Conservation (phyloP, 2,329 filamentous ascomycete genomes). For the Mollisia scopiformis region DNA sequence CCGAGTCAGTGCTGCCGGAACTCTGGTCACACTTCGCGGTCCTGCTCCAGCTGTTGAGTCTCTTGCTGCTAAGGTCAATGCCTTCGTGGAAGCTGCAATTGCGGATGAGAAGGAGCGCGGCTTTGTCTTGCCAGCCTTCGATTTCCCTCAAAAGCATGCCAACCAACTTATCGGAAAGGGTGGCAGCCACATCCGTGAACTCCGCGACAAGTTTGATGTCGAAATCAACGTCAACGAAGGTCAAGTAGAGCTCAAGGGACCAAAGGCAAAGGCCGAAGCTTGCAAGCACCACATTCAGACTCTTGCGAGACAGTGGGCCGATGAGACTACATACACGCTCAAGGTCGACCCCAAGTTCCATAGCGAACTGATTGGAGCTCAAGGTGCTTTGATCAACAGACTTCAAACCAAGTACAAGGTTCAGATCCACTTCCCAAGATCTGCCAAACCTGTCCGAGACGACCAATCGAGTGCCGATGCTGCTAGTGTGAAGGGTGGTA, state of each 20-base stretch:
- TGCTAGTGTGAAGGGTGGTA: slow-evolving; percentile 59
- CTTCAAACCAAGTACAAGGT: slow-evolving; percentile 93
- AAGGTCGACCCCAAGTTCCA: slow-evolving; percentile 96
- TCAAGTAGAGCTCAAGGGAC: slow-evolving; percentile 93
- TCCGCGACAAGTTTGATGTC: slow-evolving; percentile 69
- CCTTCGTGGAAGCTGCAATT: slow-evolving; percentile 85
- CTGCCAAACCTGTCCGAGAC: slow-evolving; percentile 65
- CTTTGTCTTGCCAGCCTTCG: slow-evolving; percentile 76
- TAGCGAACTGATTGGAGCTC: slow-evolving; percentile 87
- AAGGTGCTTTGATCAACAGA: slow-evolving; percentile 86
- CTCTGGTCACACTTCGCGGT: slow-evolving; percentile 74
- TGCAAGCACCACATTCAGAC: slow-evolving; percentile 81
- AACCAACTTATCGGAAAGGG: slow-evolving; percentile 79
- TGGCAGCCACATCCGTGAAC: slow-evolving; percentile 66
- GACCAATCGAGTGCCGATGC: slow-evolving; percentile 73
- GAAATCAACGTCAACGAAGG: slow-evolving; percentile 91
- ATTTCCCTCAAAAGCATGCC: slow-evolving; percentile 93
- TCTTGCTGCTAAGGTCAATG: slow-evolving; percentile 71
- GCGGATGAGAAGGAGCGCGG: slow-evolving; percentile 93
- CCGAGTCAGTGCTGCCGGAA: slow-evolving; percentile 60
- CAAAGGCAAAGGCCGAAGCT: slow-evolving; percentile 89
- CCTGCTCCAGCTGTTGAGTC: slow-evolving; percentile 73
- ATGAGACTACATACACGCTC: slow-evolving; percentile 84
- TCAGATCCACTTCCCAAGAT: slow-evolving; percentile 88
- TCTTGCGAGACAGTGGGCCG: slow-evolving; percentile 81